phyloP scores from a whole-genome alignment of 2,329 filamentous ascomycete genomes.

The Pyrenochaeta sp. region DNA sequence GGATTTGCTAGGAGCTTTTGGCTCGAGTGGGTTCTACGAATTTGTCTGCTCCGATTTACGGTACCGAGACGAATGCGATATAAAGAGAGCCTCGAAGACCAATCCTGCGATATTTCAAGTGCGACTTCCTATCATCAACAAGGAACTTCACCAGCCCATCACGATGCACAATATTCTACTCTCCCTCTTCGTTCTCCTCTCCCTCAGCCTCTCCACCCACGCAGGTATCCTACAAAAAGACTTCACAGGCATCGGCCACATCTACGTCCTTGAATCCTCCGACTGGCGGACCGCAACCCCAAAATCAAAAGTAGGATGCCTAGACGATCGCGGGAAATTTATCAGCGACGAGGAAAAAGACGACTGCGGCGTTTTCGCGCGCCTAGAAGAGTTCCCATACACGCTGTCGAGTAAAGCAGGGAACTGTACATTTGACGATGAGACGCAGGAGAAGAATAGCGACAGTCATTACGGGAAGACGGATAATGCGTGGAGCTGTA shows the following conservation, averaged over 20 bases:
- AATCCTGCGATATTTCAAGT: not conserved
- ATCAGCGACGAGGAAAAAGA: constrained; percentile 13
- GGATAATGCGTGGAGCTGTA: constrained; percentile 42
- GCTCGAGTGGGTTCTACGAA: not conserved
- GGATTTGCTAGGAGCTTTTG: not conserved
- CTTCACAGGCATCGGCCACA: constrained; percentile 41
- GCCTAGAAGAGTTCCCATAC: constrained; percentile 33
- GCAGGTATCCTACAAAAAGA: constrained; percentile 34
- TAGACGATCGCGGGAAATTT: constrained; percentile 35
- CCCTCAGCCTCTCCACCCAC: constrained; percentile 16
- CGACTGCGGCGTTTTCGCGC: constrained; percentile 37
- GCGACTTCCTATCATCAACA: not conserved
- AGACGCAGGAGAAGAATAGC: constrained; percentile 35
- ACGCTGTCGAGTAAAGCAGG: constrained; percentile 36
- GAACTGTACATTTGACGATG: constrained; percentile 45
- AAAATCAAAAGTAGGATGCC: constrained; percentile 37
- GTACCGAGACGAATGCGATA: not conserved
- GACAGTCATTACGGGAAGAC: constrained; percentile 38
- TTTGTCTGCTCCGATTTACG: not conserved
- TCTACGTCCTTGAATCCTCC: constrained; percentile 39
- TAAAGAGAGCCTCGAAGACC: not conserved
- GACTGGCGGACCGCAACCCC: constrained; percentile 37
- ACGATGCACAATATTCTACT: constrained; percentile 17
- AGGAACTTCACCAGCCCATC: not conserved
- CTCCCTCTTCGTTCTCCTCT: constrained; percentile 12